Base-by-base conservation (phyloP, 176 grass and related monocot genomes). In the Musa acuminata region DNA sequence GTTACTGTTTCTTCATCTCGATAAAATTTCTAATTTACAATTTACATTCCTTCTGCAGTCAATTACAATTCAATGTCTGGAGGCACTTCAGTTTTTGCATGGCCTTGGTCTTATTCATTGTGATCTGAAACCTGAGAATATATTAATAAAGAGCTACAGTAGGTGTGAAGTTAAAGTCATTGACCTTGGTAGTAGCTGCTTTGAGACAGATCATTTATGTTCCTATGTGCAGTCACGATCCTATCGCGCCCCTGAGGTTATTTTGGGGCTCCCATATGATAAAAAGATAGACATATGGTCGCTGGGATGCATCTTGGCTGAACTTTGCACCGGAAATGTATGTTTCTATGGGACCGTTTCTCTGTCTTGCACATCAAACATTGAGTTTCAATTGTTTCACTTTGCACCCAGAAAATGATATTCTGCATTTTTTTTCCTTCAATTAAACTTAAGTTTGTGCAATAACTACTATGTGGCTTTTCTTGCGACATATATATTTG, bases 271-370 rank as follows among this genome's bases (percentile, higher is more conserved):
- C 29, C 81, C 94, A 75, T 98, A 98, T 80, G 94, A 93, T 82
- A 98, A 93, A 84, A 98, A 98, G 76, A 98, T 98, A 77, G 94
- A 98, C 80, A 82, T 98, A 87, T 98, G 94, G 94, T 98, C 94
- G 73, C 90, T 98, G 77, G 94, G 94, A 72, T 98, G 94, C 77
- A 98, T 98, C 77, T 84, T 98, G 78, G 88, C 94, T 24, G 94
- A 98, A 89, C 86, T 98, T 78, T 98, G 94, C 82, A 93, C 90
- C 53, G 94, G 94, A 83, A 98, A 89, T 87, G 90, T 98, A 90
- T 85, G 94, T 50, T 71, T 11, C 25, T 19, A 14, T 17, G 11
- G 14, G 17, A 58, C 55, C 6, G 11, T 58, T 43, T 43, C 35
- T 43, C 35, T 5, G 35, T 43, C 3, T 43, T 43, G 4, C 35